phyloP scores from a whole-genome alignment of 1,284 basidiomycete species.

The Ganoderma sp. region DNA sequence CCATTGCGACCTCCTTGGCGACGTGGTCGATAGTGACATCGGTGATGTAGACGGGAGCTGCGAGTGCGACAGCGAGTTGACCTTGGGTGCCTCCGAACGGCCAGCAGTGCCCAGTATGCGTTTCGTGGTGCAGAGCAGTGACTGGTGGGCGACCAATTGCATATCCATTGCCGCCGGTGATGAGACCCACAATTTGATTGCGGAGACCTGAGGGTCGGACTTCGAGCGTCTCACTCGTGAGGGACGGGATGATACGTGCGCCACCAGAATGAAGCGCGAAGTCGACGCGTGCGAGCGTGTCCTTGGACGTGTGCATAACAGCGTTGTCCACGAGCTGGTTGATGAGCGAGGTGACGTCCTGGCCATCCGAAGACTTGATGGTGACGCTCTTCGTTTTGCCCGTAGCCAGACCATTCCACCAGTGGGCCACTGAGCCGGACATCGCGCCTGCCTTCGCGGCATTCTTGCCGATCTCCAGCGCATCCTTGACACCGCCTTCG shows the following conservation, averaged over 20 bases:
- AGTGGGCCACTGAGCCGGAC: conserved; percentile 49
- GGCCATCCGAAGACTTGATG: conserved; percentile 78
- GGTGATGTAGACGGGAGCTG: conserved; percentile 69
- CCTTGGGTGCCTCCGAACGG: conserved; percentile 83
- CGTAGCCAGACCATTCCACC: conserved; percentile 64
- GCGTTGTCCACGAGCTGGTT: conserved; percentile 75
- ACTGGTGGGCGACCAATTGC: conserved; percentile 82
- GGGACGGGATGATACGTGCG: conserved; percentile 77
- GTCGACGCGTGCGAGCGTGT: conserved; percentile 82
- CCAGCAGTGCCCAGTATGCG: conserved; percentile 89
- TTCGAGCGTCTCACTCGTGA: conserved; percentile 82
- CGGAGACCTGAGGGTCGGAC: conserved; percentile 56
- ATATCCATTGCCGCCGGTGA: conserved; percentile 65
- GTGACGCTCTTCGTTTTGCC: conserved; percentile 51
- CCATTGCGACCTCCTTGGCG: conserved; percentile 77
- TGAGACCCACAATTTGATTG: conserved; percentile 53
- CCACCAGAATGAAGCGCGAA: conserved; percentile 88
- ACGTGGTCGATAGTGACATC: conserved; percentile 92
- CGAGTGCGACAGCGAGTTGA: conserved; percentile 82
- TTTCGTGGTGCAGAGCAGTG: conserved; percentile 84
- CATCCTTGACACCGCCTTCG: conserved; percentile 75
- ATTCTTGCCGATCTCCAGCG: conserved; percentile 68
- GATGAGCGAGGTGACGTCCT: conserved; percentile 77
- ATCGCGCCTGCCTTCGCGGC: conserved; percentile 44
- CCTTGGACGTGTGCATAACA: conserved; percentile 72